Conservation (phyloP, 2,329 filamentous ascomycete genomes). For the Scleromitrula shiraiana region DNA sequence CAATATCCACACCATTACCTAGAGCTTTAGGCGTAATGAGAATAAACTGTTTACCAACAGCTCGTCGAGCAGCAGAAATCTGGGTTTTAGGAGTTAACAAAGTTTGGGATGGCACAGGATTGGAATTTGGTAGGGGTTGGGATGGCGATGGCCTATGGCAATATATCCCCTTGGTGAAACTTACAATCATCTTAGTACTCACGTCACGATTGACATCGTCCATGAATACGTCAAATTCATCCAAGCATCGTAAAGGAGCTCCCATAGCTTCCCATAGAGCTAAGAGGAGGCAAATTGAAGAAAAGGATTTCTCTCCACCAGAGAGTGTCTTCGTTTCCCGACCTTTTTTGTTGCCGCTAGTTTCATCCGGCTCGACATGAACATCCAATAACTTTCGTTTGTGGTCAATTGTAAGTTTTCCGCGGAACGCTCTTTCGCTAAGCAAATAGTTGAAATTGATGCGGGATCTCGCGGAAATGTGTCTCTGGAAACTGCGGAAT, state of each 20-base stretch:
- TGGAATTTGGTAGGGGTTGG: too few relatives aligned
- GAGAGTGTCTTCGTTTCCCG: slow-evolving; percentile 87
- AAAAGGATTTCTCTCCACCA: slow-evolving; percentile 96
- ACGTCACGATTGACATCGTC: slow-evolving; percentile 91
- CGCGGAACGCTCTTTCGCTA: slow-evolving; percentile 81
- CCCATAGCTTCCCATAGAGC: slow-evolving; percentile 98
- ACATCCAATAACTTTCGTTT: slow-evolving; percentile 65
- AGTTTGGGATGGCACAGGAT: too few relatives aligned
- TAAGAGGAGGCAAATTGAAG: slow-evolving; percentile 86
- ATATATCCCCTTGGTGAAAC: slow-evolving; percentile 28
- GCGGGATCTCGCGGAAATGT: slow-evolving; percentile 79
- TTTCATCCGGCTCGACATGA: slow-evolving; percentile 64
- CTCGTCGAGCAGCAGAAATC: slow-evolving; percentile 77
- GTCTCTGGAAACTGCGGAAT: slow-evolving; percentile 74
- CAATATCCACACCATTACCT: slow-evolving; percentile 44
- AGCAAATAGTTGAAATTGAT: slow-evolving; percentile 84
- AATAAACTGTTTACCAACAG: slow-evolving; percentile 89
- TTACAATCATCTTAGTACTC: slow-evolving; percentile 86
- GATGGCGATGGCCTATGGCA: too few relatives aligned
- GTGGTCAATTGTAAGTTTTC: slow-evolving; percentile 73
- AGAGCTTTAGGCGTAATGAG: slow-evolving; percentile 92
- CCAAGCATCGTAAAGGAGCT: slow-evolving; percentile 84
- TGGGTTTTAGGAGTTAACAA: slow-evolving; percentile 31
- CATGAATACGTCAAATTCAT: slow-evolving; percentile 99
- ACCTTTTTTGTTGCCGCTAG: slow-evolving; percentile 59